Base-by-base conservation (phyloP, 371 early-diverging fungal genomes). In the Mucor indicus region DNA sequence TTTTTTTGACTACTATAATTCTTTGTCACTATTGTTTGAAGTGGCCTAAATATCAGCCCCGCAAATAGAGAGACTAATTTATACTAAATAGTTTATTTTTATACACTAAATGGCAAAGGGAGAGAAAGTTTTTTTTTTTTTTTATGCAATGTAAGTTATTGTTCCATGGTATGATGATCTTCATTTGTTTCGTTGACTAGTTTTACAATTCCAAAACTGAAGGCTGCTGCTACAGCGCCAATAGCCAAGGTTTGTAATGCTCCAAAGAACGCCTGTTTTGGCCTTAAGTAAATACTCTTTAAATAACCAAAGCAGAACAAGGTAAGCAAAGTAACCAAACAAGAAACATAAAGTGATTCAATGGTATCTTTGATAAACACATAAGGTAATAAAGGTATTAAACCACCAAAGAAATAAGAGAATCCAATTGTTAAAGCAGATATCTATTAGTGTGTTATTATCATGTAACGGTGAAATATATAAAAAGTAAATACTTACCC, bases 381-480 rank as follows among this genome's bases (percentile, higher is more conserved):
- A 51, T 88, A 88, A 4, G 89, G 89, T 24, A 82, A 23, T 12
- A 88, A 59, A 11, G 89, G 89, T 29, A 88, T 75, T 10, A 85
- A 38, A 8, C 89, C 89, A 32, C 86, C 89, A 36, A 84, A 12
- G 12, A 29, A 29, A 62, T 88, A 88, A 0, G 86, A 79, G 11
- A 65, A 38, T 9, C 89, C 89, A 52, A 86, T 85, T 6, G 86
- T 85, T 32, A 78, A 44, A 3, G 86, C 89, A 20, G 80, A 76
- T 17, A 80, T 80, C 75, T 75, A 50, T 29, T 6, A 29, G n/a
- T n/a, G n/a, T n/a, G n/a, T n/a, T n/a, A n/a, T n/a, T n/a, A n/a
- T n/a, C n/a, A n/a, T n/a, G n/a, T n/a, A n/a, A n/a, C n/a, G n/a
- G n/a, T n/a, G n/a, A n/a, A n/a, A n/a, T 8, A 29, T 8, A 29